Conservation (phyloP, 2,329 filamentous ascomycete species). For the Rhynchosporium agropyri region DNA sequence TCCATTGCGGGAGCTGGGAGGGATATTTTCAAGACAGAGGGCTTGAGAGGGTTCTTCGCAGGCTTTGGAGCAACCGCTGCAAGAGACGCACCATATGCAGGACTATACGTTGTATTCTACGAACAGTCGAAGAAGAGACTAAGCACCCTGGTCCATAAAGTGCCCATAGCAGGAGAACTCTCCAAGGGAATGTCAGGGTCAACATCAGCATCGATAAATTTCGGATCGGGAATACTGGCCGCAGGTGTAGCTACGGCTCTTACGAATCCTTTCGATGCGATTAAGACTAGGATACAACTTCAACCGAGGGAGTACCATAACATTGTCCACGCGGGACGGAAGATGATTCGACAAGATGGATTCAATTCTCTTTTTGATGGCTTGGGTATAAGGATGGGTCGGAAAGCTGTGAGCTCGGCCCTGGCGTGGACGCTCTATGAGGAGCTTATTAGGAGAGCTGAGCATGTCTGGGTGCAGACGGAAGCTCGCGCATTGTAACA, state of each 20-base stretch:
- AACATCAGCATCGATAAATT: constrained; percentile 74
- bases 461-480: constrained; percentile 25
- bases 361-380: constrained; percentile 81
- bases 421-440: constrained; percentile 98
- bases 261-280: constrained; percentile 94
- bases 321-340: constrained; percentile 72
- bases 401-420: constrained; percentile 93
- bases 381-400: constrained; percentile 79
- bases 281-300: constrained; percentile 93
- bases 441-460: constrained; percentile 79
- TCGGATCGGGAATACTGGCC: constrained; percentile 77
- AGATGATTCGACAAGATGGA: constrained; percentile 84
- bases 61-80: constrained; percentile 94
- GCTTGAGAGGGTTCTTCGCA: constrained; percentile 83
- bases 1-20: constrained; percentile 72
- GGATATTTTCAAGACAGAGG: constrained; percentile 75
- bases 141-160: constrained; percentile 35
- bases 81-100: constrained; percentile 94
- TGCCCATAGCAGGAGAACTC: constrained; percentile 32
- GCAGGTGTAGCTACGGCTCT: constrained; percentile 82
- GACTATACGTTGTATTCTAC: constrained; percentile 92
- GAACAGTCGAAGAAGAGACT: constrained; percentile 76
- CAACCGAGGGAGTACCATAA: constrained; percentile 83
- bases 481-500: constrained; percentile 30
- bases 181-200: constrained; percentile 36